Base-by-base conservation (phyloP, 164 flowering plant genomes). In the Tetracentron sinense region DNA sequence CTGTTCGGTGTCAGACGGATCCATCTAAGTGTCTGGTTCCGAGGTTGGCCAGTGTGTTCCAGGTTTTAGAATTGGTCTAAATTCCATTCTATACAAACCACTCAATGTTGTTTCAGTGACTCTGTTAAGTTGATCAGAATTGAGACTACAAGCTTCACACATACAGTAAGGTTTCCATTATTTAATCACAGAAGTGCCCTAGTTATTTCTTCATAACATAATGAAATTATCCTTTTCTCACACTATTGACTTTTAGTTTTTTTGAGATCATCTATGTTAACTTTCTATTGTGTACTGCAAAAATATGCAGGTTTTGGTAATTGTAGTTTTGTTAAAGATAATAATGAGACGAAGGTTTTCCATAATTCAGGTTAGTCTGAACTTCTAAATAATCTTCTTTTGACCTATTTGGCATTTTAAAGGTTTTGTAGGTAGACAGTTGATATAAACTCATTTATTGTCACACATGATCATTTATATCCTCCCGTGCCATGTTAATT, bases 311-410 rank as follows among this genome's bases (percentile, higher is more conserved):
- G 55, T 52, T 11, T 52, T 52, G 29, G 55, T 52, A 8, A 52
- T 52, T 52, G 55, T 29, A 6, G 55, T 52, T 52, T 25, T 52
- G 29, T 25, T 52, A 23, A 52, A 52, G 55, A 52, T 52, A 4
- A 52, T 52, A 7, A 52, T 52, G 55, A 52, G 17, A 26, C 55
- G 55, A 2, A 28, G 29, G 29, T 52, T 52, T 23, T 52, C 55
- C 16, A 25, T 52, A 23, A 52, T 52, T 52, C 55, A 52, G 55
- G 55, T 52, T 14, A 8, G 55, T 52, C 7, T 52, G 29, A 52
- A 26, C 15, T 22, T 22, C 16, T 11, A 23, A 23, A 11, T 23
- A 11, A 23, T 52, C 16, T n/a, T n/a, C 8, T 20, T 21, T 50
- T 50, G 51, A 17, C 15, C 21, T 20, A 48, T 6, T 16, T 48